Percentiles rank a stretch among this genome's conserved stretches.
Evolutionary conservation across 2,329 filamentous ascomycete species (phyloP).

Genomic region (Ophiocordyceps camponoti-rufipedis): DNA sequence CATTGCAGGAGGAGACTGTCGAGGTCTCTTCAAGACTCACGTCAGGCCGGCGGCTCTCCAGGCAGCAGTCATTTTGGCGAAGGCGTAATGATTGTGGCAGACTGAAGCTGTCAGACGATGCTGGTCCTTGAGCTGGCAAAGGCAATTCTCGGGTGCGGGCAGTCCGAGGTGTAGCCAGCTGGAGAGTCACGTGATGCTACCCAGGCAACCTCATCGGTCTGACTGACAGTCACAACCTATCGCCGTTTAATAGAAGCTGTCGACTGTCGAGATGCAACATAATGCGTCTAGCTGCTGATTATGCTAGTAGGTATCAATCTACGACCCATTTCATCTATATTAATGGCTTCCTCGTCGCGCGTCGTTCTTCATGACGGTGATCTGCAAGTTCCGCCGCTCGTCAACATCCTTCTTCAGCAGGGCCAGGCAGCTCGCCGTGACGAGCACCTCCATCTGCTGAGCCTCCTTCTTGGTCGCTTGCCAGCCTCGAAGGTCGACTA

Average conservation of each 20-base stretch:
- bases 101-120: slow-evolving; percentile 9
- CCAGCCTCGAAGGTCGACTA: slow-evolving; percentile 22
- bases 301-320: no score
- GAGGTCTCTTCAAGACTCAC: slow-evolving; percentile 36
- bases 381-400: slow-evolving; percentile 31
- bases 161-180: neutral
- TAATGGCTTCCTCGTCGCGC: slow-evolving; percentile 4
- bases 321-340: no score
- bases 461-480: slow-evolving; percentile 13
- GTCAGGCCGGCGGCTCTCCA: slow-evolving; percentile 97
- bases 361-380: slow-evolving; percentile 21
- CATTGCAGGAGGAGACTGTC: neutral
- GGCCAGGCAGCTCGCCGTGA: slow-evolving; percentile 35
- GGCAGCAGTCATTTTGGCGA: slow-evolving; percentile 77
- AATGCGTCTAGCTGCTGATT: neutral
- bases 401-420: slow-evolving; percentile 52
- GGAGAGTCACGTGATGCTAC: neutral
- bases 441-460: slow-evolving; percentile 26
- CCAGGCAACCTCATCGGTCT: neutral
- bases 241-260: neutral
- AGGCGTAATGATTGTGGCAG: slow-evolving; percentile 15
- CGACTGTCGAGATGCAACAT: no score
- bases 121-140: slow-evolving; percentile 5
- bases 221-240: neutral
- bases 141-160: neutral